phyloP scores from a whole-genome alignment of 371 early-diverging fungal genomes.

The Syncephalis plumigaleata region DNA sequence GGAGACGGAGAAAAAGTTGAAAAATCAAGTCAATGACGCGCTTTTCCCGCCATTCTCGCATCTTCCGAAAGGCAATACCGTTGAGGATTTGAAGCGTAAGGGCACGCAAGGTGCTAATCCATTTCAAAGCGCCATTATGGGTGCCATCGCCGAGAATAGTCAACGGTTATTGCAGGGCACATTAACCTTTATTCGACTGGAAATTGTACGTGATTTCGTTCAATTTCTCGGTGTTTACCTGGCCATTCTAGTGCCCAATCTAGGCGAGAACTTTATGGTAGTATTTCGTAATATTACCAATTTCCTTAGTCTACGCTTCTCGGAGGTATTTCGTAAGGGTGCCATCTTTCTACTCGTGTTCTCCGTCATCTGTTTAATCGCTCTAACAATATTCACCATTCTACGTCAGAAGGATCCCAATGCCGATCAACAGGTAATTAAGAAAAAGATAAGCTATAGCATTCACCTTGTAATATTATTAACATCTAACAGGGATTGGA shows the following conservation, averaged over 20 bases:
- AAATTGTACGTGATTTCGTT: conserved; percentile 23
- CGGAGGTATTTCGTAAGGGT: conserved; percentile 21
- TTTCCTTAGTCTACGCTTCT: conserved; percentile 20
- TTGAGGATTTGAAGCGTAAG: no score
- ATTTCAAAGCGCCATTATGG: no score
- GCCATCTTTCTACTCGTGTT: conserved; percentile 21
- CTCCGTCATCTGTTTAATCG: conserved; percentile 12
- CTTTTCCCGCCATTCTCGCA: no score
- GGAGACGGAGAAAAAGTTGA: no score
- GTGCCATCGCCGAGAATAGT: no score
- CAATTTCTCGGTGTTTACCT: conserved; percentile 20
- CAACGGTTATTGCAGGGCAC: no score
- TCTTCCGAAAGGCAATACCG: no score
- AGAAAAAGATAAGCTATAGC: no score
- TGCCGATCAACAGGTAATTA: conserved; percentile 11
- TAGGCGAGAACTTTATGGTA: conserved; percentile 19
- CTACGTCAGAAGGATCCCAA: conserved; percentile 12
- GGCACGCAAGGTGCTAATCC: no score
- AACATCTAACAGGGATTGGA: conserved; percentile 19
- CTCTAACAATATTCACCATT: conserved; percentile 16
- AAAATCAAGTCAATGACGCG: no score
- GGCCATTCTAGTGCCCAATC: conserved; percentile 13
- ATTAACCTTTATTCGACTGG: conserved; percentile 13
- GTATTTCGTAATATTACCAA: conserved; percentile 20
- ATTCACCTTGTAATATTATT: no score